These are phyloP conservation scores for Aureobasidium zeae DNA, from an alignment of 2,329 filamentous ascomycete genomes.

Conservation along the genomic window DNA sequence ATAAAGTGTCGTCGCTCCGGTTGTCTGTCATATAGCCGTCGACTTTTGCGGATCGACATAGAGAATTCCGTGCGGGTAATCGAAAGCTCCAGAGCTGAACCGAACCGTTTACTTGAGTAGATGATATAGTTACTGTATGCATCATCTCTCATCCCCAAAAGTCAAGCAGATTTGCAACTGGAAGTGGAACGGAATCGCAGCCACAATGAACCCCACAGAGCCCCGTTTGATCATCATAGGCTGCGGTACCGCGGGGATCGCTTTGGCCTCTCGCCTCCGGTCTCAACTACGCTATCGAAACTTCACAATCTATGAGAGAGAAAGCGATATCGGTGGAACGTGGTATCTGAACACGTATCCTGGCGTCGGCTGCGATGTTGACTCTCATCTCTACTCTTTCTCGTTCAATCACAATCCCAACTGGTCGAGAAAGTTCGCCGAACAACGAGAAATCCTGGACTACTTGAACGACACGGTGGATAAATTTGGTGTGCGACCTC, in stretches of 20 bases:
- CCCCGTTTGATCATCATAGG: conserved; percentile 14
- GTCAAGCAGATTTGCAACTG: no score
- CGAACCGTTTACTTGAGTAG: no score
- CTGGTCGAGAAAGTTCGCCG: conserved; percentile 22
- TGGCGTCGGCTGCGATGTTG: conserved; percentile 15
- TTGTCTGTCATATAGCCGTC: no score
- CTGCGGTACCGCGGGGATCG: conserved; percentile 10
- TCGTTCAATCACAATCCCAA: conserved; percentile 27
- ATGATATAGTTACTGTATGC: no score
- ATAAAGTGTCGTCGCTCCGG: no score
- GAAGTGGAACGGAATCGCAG: background rate
- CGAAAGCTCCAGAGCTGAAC: no score
- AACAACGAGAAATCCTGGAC: conserved; percentile 15
- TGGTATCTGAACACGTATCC: conserved; percentile 16
- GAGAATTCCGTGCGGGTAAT: no score
- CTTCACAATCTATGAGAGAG: conserved; percentile 11
- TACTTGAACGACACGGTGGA: conserved; percentile 15
- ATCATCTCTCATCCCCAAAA: no score
- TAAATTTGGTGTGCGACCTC: conserved; percentile 12
- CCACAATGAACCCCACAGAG: background rate
- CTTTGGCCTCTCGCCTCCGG: conserved; percentile 3
- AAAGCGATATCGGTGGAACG: conserved; percentile 9
- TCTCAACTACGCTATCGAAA: background rate
- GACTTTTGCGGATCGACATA: no score
- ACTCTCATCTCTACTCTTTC: conserved; percentile 27